Evolutionary conservation across 768 basidiomycete species (phyloP).

Genomic region (Boletus rex-veris): DNA sequence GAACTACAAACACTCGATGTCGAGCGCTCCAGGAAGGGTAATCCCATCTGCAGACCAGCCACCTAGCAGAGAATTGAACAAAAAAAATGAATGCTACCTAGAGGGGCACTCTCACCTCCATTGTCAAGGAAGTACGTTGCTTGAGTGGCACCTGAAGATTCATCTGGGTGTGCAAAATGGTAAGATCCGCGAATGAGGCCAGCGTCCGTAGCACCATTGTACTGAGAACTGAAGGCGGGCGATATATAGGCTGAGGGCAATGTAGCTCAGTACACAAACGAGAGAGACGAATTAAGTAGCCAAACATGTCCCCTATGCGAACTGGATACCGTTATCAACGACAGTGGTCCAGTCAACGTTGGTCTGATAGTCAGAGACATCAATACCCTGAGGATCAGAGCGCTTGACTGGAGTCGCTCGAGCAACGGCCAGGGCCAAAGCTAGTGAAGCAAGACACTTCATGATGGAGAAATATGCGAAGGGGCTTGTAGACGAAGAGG

Average conservation of each 20-base stretch:
- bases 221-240: slow-evolving; percentile 44
- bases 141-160: slow-evolving; percentile 53
- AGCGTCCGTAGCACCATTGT: slow-evolving; percentile 51
- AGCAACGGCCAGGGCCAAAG: slow-evolving; percentile 13
- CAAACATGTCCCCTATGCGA: slow-evolving; percentile 53
- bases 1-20: slow-evolving; percentile 51
- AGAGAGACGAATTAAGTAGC: slow-evolving; percentile 6
- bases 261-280: not conserved
- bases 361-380: slow-evolving; percentile 51
- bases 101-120: slow-evolving; percentile 38
- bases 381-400: slow-evolving; percentile 47
- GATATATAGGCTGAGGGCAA: slow-evolving; percentile 19
- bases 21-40: slow-evolving; percentile 62
- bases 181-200: slow-evolving; percentile 58
- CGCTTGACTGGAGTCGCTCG: slow-evolving; percentile 25
- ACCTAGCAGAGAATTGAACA: slow-evolving; percentile 27
- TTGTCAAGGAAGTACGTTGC: slow-evolving; percentile 56
- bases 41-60: slow-evolving; percentile 54
- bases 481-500: not conserved
- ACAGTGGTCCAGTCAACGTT: slow-evolving; percentile 52
- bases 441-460: slow-evolving; percentile 20
- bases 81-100: not conserved
- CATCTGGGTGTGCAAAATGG: slow-evolving; percentile 57
- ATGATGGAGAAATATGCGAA: slow-evolving; percentile 2
- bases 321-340: slow-evolving; percentile 48